These are phyloP conservation scores for Acacia melanoxylon DNA, from an alignment of 306 rosid genomes.

Conservation along the genomic window DNA sequence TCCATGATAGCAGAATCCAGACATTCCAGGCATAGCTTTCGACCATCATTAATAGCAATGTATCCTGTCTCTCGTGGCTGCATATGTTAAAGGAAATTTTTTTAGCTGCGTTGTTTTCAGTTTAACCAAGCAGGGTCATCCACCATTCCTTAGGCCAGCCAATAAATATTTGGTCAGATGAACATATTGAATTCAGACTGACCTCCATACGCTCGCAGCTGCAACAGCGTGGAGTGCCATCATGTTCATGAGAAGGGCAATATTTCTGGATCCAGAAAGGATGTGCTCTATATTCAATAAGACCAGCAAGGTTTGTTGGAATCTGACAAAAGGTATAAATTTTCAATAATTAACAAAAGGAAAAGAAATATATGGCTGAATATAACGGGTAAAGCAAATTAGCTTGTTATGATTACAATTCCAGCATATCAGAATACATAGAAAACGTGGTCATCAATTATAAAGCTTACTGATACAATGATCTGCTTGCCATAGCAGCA, in stretches of 20 bases:
- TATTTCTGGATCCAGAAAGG: constrained; percentile 98
- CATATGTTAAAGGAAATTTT: constrained; percentile 28
- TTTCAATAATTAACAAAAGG: constrained; percentile 50
- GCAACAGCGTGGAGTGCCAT: constrained; percentile 91
- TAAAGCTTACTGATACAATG: neutral
- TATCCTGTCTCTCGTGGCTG: constrained; percentile 79
- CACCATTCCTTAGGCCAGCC: constrained; percentile 23
- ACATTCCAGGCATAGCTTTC: constrained; percentile 94
- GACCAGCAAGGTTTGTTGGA: constrained; percentile 99
- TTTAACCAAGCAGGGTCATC: constrained; percentile 17
- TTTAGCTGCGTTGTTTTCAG: constrained; percentile 21
- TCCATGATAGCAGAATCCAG: constrained; percentile 94
- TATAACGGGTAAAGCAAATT: constrained; percentile 16
- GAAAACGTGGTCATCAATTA: neutral
- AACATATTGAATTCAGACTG: constrained; percentile 36
- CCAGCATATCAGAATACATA: neutral
- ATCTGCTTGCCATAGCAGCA: neutral
- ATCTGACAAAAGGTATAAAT: constrained; percentile 83
- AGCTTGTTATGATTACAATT: neutral
- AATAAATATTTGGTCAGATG: constrained; percentile 16
- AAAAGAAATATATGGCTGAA: constrained; percentile 40
- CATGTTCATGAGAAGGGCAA: constrained; percentile 96
- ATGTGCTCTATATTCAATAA: constrained; percentile 99
- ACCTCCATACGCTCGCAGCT: constrained; percentile 99
- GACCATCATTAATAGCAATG: constrained; percentile 77